Base-by-base conservation (phyloP, 352 stramenopile genomes). In the Phytophthora capsici region DNA sequence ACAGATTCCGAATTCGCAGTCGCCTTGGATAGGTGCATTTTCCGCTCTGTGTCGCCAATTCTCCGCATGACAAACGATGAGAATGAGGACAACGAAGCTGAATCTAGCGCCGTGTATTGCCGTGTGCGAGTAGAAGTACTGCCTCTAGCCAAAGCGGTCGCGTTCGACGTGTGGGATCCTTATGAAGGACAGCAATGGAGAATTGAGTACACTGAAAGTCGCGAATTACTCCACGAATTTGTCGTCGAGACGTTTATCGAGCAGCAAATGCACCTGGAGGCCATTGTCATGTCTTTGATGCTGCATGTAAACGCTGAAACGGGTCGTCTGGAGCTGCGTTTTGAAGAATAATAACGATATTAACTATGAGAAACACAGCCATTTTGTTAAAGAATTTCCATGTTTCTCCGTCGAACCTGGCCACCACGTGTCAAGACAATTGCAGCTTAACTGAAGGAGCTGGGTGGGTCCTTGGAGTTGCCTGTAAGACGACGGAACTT, bases 401-500 rank as follows among this genome's bases (percentile, higher is more conserved):
- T 59, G 38, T 59, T 60, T 60, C 22, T 60, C 28, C 17, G 45
- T 25, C 26, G 13, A 51, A 34, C 28, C 28, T 34, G 9, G 28
- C 28, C 9, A 16, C 22, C 22, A 41, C 28, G 16, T 9, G 34
- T 34, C 6, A 26, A 47, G 40, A 17, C 25, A 58, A 9, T 44
- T n/a, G n/a, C 22, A 36, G 1, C 6, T 57, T 90, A 94, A 70
- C 80, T 94, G 63, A 94, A 94, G 14, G 80, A 85, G 46, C 84
- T 91, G 51, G 83, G 28, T 14, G 28, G 77, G 66, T 94, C 82
- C 80, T 94, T 94, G 30, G 82, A 88, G 79, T 90, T 94, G 58
- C 86, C 86, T 6, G 84, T 93, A 22, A 89, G 67, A 38, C 84
- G 84, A 19, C 86, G 84, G 66, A 95, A 95, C 59, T 92, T 91